Evolutionary conservation across 306 rosid genomes (phyloP).

Genomic region (Elaeagnus macrophylla): DNA sequence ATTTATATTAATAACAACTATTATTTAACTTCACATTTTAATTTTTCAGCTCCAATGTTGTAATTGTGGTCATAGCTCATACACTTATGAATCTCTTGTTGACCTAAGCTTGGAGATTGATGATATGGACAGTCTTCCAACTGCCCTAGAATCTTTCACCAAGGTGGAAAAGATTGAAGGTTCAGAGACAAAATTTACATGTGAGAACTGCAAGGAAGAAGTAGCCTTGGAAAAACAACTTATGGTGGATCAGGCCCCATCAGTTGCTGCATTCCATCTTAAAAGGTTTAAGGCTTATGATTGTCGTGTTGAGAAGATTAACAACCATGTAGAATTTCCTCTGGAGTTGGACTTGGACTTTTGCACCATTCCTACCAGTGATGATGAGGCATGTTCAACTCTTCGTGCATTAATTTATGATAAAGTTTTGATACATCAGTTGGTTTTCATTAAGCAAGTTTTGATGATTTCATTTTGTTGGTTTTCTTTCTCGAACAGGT

Average conservation of each 20-base stretch:
- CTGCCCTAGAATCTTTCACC: constrained; percentile 75
- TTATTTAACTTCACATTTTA: constrained; percentile 5
- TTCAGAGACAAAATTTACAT: constrained; percentile 37
- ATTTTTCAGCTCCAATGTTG: constrained; percentile 70
- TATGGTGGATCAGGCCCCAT: constrained; percentile 55
- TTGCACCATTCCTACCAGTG: constrained; percentile 28
- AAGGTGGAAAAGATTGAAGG: constrained; percentile 66
- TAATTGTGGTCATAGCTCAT: constrained; percentile 57
- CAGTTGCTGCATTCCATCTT: constrained; percentile 72
- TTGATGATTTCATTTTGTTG: constrained; percentile 11
- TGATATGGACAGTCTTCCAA: constrained; percentile 46
- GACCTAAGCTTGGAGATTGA: constrained; percentile 88
- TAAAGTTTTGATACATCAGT: background rate
- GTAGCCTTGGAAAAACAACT: constrained; percentile 72
- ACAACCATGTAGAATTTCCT: constrained; percentile 67
- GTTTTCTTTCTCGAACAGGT: constrained; percentile 31
- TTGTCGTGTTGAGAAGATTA: constrained; percentile 54
- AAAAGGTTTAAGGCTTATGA: constrained; percentile 79
- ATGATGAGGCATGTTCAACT: constrained; percentile 37
- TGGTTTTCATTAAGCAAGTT: background rate
- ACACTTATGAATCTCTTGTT: constrained; percentile 61
- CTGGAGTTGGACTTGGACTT: constrained; percentile 73
- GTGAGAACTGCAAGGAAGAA: constrained; percentile 66
- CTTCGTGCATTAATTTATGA: background rate
- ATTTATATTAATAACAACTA: constrained; percentile 3